phyloP scores from a whole-genome alignment of 805 yeast species.

The Tetrapisispora arboricola region DNA sequence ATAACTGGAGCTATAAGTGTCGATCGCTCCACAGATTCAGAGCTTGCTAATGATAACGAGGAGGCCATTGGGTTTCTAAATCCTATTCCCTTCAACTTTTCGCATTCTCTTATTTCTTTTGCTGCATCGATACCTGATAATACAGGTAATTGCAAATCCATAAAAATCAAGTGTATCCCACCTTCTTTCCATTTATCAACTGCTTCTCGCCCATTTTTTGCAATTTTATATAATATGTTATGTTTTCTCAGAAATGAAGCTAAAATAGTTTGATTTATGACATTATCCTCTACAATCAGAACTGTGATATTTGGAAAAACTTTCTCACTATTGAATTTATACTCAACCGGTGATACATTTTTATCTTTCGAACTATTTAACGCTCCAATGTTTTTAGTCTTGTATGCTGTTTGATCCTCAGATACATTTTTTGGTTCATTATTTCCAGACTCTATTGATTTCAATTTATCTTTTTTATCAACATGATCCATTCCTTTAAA shows the following conservation, averaged over 20 bases:
- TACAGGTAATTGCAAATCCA: conserved; percentile 96
- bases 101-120: conserved; percentile 78
- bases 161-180: conserved; percentile 85
- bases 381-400: no score
- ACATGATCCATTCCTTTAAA: background rate
- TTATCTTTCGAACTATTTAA: background rate
- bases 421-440: background rate
- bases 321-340: conserved; percentile 32
- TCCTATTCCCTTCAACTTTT: conserved; percentile 71
- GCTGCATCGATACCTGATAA: conserved; percentile 95
- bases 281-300: conserved; percentile 90
- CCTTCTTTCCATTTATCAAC: conserved; percentile 90
- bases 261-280: conserved; percentile 84
- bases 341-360: background rate
- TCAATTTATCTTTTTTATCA: background rate
- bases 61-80: conserved; percentile 8
- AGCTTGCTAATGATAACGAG: conserved; percentile 7
- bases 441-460: background rate
- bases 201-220: conserved; percentile 92
- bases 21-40: background rate
- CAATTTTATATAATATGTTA: conserved; percentile 73
- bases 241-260: conserved; percentile 82
- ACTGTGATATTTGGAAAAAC: conserved; percentile 86
- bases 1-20: conserved; percentile 74
- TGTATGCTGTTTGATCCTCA: background rate